Conservation (phyloP, 2,329 filamentous ascomycete genomes). For the Xylaria sp. region DNA sequence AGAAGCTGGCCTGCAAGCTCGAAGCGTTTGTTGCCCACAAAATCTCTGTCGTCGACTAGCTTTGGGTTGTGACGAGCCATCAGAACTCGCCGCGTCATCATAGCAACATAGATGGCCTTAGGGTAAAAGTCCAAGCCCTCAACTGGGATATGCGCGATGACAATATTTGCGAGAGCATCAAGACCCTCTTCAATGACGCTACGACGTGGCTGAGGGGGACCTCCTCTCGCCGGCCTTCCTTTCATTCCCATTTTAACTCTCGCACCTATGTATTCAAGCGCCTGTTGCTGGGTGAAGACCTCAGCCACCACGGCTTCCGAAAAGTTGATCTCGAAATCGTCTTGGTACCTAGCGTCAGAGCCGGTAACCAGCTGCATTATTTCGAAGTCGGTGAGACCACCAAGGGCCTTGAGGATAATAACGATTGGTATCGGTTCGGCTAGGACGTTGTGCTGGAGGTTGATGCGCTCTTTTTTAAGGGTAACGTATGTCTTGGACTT, state of each 20-base stretch:
- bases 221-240: conserved; percentile 62
- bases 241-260: conserved; percentile 88
- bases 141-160: conserved; percentile 94
- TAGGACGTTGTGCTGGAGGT: conserved; percentile 91
- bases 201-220: conserved; percentile 67
- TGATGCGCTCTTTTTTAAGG: conserved; percentile 91
- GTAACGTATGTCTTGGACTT: conserved; percentile 98
- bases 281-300: conserved; percentile 93
- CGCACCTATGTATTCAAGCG: conserved; percentile 88
- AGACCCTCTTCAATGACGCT: conserved; percentile 92
- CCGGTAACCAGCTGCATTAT: conserved; percentile 93
- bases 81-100: conserved; percentile 95
- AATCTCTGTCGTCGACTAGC: conserved; percentile 94
- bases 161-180: conserved; percentile 89
- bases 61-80: conserved; percentile 93
- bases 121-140: conserved; percentile 92
- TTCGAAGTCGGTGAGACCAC: conserved; percentile 92
- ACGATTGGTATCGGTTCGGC: conserved; percentile 95
- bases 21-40: conserved; percentile 96
- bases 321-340: conserved; percentile 95
- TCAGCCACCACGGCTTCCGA: conserved; percentile 87
- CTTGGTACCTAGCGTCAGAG: conserved; percentile 87
- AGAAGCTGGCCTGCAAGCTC: conserved; percentile 95
- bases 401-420: conserved; percentile 91
- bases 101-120: conserved; percentile 95